phyloP scores from a whole-genome alignment of 2,329 filamentous ascomycete species.

The Fusarium longipes region DNA sequence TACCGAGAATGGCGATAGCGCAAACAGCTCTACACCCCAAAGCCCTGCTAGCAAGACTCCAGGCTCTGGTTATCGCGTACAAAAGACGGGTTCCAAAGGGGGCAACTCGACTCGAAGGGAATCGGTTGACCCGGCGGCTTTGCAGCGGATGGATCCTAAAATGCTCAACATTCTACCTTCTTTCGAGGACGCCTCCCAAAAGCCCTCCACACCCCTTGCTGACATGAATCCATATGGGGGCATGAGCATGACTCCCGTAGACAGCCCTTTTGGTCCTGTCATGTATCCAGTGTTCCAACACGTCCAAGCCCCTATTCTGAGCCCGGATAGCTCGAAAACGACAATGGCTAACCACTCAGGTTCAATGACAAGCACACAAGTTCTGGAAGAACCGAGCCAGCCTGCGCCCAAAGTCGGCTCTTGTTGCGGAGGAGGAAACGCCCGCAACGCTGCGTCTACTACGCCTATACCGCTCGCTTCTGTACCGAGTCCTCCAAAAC shows the following conservation, averaged over 20 bases:
- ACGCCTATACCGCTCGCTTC: conserved; percentile 26
- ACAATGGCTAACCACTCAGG: conserved; percentile 36
- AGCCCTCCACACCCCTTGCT: conserved; percentile 40
- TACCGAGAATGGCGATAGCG: conserved; percentile 43
- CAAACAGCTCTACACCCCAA: conserved; percentile 44
- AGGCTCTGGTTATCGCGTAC: conserved; percentile 56
- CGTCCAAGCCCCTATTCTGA: conserved; percentile 43
- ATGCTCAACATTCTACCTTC: conserved; percentile 61
- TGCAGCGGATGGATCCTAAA: conserved; percentile 65
- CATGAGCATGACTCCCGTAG: conserved; percentile 45
- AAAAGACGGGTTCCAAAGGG: conserved; percentile 56
- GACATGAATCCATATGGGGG: conserved; percentile 46
- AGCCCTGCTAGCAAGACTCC: conserved; percentile 49
- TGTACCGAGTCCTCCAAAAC: conserved; percentile 30
- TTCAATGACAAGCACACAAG: conserved; percentile 37
- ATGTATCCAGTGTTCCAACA: conserved; percentile 51
- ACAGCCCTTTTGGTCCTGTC: conserved; percentile 42
- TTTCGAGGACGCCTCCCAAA: conserved; percentile 46
- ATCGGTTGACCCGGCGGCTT: conserved; percentile 60
- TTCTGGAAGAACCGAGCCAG: conserved; percentile 21
- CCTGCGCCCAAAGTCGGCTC: conserved; percentile 47
- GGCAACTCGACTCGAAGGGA: conserved; percentile 55
- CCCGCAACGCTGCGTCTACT: conserved; percentile 10
- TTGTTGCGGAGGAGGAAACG: conserved; percentile 50
- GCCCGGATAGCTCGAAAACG: conserved; percentile 27